Conservation (phyloP, 169 alveolate species). For the Plasmodium coatneyi region DNA sequence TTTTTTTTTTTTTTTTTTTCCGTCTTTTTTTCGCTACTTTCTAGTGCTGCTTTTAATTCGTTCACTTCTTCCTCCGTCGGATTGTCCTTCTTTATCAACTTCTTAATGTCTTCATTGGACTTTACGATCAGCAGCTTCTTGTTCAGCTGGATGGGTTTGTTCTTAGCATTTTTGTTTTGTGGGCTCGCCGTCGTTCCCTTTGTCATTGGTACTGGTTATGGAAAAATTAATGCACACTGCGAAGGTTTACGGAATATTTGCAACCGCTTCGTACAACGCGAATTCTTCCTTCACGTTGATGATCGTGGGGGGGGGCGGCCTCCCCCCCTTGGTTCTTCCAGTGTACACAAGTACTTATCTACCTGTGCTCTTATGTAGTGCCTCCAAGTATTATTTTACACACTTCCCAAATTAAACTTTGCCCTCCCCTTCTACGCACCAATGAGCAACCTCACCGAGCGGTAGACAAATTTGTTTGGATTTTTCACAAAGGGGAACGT, state of each 20-base stretch:
- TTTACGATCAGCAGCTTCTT: slow-evolving; percentile 40
- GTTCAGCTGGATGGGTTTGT: slow-evolving; percentile 28
- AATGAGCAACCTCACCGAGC: neutral
- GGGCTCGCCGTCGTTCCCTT: neutral
- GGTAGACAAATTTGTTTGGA: neutral
- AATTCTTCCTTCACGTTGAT: neutral
- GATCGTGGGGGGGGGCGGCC: neutral
- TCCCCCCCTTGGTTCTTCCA: neutral
- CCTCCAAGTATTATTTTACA: neutral
- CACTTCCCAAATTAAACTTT: neutral
- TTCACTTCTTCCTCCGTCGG: slow-evolving; percentile 49
- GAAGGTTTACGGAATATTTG: neutral
- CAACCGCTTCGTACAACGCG: neutral
- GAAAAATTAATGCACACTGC: neutral
- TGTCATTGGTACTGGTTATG: neutral
- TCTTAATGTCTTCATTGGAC: slow-evolving; percentile 49
- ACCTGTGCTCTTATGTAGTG: neutral
- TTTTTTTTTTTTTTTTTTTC: slow-evolving; percentile 58
- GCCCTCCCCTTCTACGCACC: neutral
- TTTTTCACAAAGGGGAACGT: neutral
- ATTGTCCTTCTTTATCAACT: slow-evolving; percentile 52
- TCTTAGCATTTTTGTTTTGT: slow-evolving; percentile 1
- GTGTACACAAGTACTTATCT: neutral
- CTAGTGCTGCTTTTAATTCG: slow-evolving; percentile 18
- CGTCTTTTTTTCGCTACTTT: slow-evolving; percentile 20